Base-by-base conservation (phyloP, 2,329 filamentous ascomycete genomes). In the Clonostachys rosea region DNA sequence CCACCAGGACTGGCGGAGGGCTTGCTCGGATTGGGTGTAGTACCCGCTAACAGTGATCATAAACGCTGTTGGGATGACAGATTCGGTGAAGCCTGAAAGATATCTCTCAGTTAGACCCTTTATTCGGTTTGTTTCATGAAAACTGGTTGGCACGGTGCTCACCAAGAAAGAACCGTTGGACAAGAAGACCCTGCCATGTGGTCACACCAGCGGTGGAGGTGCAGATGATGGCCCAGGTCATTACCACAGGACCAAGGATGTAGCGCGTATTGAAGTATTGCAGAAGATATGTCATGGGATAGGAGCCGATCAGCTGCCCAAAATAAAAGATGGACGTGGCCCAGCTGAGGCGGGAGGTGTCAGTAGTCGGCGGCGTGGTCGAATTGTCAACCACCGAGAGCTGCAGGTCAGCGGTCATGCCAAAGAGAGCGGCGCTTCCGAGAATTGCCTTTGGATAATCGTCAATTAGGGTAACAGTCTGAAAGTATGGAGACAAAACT, bases 251-350 rank as follows among this genome's bases (percentile, higher is more conserved):
- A 13, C 78, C 76, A 4, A 83, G 63, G 5, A 80, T 73, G 36
- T 67, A 65, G 14, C 73, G 70, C 5, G 76, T 67, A 20, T 75
- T 70, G 60, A 83, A 82, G 4, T 71, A 68, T 49, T 83, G 79
- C 2, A 81, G 59, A 0, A 72, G 62, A 47, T 80, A 79, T 0
- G 78, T 80, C 72, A 82, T 75, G 0, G 79, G 79, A 44, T 79
- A 82, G 8, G 80, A 61, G 0, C 79, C 79, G 1, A 73, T 71
- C 5, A 83, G 65, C 76, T 81, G 80, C 4, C 79, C 79, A 47
- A 83, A 82, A 59, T 83, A 83, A 60, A 83, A 82, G 48, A 81
- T 66, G 0, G 76, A 82, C 0, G 78, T 82, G 4, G 79, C 79
- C 79, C 79, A 83, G 51, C 73, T 78, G 30, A 83, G 68, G 7